These are phyloP conservation scores for Cladosporium sp. DNA, from an alignment of 2,329 filamentous ascomycete genomes.

Conservation along the genomic window DNA sequence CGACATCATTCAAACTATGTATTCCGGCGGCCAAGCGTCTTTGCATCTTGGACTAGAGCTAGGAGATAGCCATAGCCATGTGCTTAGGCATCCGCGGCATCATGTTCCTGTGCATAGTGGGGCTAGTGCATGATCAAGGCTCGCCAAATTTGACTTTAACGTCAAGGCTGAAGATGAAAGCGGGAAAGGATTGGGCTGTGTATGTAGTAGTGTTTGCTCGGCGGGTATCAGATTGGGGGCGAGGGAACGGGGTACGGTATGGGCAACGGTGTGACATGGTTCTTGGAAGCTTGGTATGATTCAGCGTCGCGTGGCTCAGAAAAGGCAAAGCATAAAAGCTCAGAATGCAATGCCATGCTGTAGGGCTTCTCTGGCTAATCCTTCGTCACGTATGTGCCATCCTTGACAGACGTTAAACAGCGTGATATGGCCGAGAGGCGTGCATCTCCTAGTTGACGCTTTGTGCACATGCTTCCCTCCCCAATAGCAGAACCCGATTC, in stretches of 20 bases:
- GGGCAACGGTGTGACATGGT: neutral
- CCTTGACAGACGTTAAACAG: neutral
- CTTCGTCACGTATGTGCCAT: neutral
- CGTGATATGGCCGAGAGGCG: slow-evolving; percentile 3
- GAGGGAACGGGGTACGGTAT: neutral
- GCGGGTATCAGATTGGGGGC: neutral
- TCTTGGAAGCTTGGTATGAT: neutral
- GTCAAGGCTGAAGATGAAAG: neutral
- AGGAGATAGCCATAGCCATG: slow-evolving; percentile 8
- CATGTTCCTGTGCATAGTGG: neutral
- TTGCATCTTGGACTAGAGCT: neutral
- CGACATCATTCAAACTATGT: neutral
- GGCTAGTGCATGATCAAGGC: neutral
- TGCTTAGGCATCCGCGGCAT: slow-evolving; percentile 6
- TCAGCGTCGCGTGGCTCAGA: neutral
- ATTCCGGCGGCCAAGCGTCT: neutral
- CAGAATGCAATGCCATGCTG: neutral
- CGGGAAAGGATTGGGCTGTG: slow-evolving; percentile 10
- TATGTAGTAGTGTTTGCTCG: neutral
- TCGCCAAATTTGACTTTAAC: slow-evolving; percentile 4
- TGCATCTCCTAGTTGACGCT: neutral
- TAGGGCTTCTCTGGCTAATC: neutral
- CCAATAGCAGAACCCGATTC: neutral
- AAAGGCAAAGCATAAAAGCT: neutral
- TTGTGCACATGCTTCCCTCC: slow-evolving; percentile 1